Evolutionary conservation across 495 filamentous ascomycete species (phyloP), one percentile per base, ranked within the genome.

Genomic region (Aspergillus carlsbadensis): DNA sequence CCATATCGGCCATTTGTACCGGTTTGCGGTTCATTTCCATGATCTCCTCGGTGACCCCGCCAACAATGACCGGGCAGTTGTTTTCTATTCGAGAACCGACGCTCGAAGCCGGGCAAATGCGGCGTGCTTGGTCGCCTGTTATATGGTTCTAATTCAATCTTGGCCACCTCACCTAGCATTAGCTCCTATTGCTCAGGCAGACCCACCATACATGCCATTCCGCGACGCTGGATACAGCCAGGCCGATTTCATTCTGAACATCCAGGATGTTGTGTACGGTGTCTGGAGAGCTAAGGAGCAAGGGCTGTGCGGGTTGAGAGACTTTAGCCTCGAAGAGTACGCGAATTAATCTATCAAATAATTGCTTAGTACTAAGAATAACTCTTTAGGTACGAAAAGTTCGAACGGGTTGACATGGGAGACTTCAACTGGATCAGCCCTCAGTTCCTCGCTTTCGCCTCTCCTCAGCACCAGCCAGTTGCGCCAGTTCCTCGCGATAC

Each of bases 351-450:
- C 3, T 43, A 42, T 26, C 5, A 22, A 36, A 2, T n/a, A 13
- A 21, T 1, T 49, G 34, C 7, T 10, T 33, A 13, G 18, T 8
- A 13, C 13, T 42, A 41, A 67, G 78, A 44, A 78, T 56, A 42
- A 1, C 10, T 7, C 10, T n/a, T 14, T 51, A 89, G 86, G 39
- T 91, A 99, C 65, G 94, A 99, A 73, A 87, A 83, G 65, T 99
- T 83, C 59, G 94, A 99, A 71, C 82, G 94, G 51, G 94, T 98
- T 2, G 95, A 99, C 63, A 92, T 96, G 79, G 94, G 94, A 54
- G 94, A 99, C 72, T 99, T 99, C 87, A 99, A 99, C 78, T 99
- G 94, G 94, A 80, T 99, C 43, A 95, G 92, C 10, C 92, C 92
- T 13, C 78, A 89, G 56, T 99, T 99, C 73, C 83, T 99, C 13